Base-by-base conservation (phyloP, 352 stramenopile genomes). In the Paralagenidium karlingii region DNA sequence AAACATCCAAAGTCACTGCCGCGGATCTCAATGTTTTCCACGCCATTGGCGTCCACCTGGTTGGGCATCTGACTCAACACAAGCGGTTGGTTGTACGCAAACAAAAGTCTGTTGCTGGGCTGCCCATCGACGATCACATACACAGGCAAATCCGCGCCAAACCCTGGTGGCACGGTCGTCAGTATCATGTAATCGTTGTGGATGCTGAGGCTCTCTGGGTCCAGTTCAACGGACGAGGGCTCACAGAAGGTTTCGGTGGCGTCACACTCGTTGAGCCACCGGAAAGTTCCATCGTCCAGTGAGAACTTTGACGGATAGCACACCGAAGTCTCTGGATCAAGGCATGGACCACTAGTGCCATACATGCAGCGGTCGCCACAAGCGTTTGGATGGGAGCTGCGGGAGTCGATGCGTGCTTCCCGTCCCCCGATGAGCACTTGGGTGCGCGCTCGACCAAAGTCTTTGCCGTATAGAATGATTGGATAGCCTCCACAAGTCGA, bases 1-100 rank as follows among this genome's bases (percentile, higher is more conserved):
- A 78, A 82, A 38, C 68, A 82, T 12, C 68, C 68, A 38, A 78
- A 82, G 49, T 82, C 68, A 24, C 55, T 64, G 2, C 68, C 68
- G 16, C 63, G 60, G 34, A 82, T 82, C 18, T 66, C 68, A 33
- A 82, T 76, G 2, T 55, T 44, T n/a, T 53, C 74, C 16, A 59
- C 62, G 24, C 68, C 65, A 46, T 82, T 82, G 24, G 68, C 68
- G 33, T 82, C 68, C 0, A 59, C 57, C 37, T 78, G 65, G 34
- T 82, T 82, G 5, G 68, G 68, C 60, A 82, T 78, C 29, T 81
- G 67, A 3, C 63, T 49, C 15, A 42, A 47, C 30, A 81, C 51
- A 4, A 81, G 45, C 3, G 67, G 67, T 28, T 78, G 61, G 31
- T 81, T 81, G 51, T 78, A 81, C 19, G 63, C 62, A 9, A 71